A percentile compares a stretch with the other conserved stretches of the same genome.
Evolutionary conservation across 179 eudicot genomes (phyloP).

Genomic region (Heliamphora pulchella): DNA sequence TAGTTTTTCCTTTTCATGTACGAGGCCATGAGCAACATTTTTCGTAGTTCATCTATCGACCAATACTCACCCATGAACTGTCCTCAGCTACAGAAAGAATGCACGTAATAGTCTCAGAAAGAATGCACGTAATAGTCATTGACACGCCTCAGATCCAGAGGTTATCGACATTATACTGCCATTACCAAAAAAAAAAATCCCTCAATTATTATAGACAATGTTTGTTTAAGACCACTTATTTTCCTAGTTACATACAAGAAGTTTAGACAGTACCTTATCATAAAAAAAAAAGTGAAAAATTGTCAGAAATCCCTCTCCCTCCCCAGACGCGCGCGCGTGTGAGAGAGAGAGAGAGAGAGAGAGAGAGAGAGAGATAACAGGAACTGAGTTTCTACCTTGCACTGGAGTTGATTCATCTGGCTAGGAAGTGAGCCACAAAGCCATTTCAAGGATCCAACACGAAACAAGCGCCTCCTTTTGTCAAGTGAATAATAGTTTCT

Average conservation of each 20-base stretch:
- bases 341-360: neutral
- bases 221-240: neutral
- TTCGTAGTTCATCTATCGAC: neutral
- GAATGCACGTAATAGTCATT: neutral
- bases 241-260: neutral
- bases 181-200: too few relatives aligned
- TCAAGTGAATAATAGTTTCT: slow-evolving; percentile 79
- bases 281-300: neutral
- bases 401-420: slow-evolving; percentile 41
- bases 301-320: too few relatives aligned
- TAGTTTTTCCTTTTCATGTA: neutral
- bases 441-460: slow-evolving; percentile 92
- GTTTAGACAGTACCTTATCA: neutral
- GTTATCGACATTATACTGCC: neutral
- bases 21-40: neutral
- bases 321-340: too few relatives aligned
- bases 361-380: neutral
- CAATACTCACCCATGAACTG: neutral
- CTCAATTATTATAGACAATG: too few relatives aligned
- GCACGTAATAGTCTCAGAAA: neutral
- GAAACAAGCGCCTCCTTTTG: slow-evolving; percentile 82
- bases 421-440: slow-evolving; percentile 44
- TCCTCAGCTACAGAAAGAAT: neutral
- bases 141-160: neutral
- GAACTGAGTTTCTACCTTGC: slow-evolving; percentile 50